These are phyloP conservation scores for Aureobasidium sp. DNA, from an alignment of 2,329 filamentous ascomycete genomes.

Conservation along the genomic window DNA sequence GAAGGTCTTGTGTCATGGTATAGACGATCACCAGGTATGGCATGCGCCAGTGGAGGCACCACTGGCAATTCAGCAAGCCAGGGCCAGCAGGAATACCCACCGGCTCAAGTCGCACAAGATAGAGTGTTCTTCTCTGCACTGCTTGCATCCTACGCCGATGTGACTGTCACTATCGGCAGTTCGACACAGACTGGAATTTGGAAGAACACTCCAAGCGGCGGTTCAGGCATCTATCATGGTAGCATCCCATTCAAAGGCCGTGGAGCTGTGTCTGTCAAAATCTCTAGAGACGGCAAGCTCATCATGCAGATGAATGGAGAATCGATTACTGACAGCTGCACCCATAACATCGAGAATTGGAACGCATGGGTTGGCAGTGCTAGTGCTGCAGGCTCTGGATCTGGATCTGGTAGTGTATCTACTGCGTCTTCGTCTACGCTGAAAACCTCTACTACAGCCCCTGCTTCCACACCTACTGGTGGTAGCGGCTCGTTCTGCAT, in stretches of 20 bases:
- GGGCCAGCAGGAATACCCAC: constrained; percentile 15
- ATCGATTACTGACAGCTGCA: constrained; percentile 25
- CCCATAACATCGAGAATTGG: constrained; percentile 17
- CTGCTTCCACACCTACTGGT: background rate
- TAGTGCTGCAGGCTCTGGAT: background rate
- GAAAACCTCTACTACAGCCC: background rate
- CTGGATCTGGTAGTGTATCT: background rate
- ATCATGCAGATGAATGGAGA: constrained; percentile 27
- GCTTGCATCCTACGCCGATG: constrained; percentile 22
- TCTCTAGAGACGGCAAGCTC: constrained; percentile 23
- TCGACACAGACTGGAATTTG: constrained; percentile 12
- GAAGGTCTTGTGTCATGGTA: constrained; percentile 37
- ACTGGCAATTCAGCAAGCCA: constrained; percentile 27
- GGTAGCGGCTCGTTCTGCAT: background rate
- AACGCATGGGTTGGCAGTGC: constrained; percentile 18
- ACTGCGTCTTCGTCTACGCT: background rate
- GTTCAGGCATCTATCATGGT: constrained; percentile 18
- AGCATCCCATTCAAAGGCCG: constrained; percentile 29
- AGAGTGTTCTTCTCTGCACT: constrained; percentile 37
- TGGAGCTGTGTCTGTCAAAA: constrained; percentile 32
- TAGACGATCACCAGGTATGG: constrained; percentile 28
- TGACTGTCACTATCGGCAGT: constrained; percentile 29
- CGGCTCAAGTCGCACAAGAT: constrained; percentile 32
- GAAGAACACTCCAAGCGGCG: constrained; percentile 17
- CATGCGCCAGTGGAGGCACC: constrained; percentile 32